Base-by-base conservation (phyloP, 2,329 filamentous ascomycete genomes). In the Penicillium sp. region DNA sequence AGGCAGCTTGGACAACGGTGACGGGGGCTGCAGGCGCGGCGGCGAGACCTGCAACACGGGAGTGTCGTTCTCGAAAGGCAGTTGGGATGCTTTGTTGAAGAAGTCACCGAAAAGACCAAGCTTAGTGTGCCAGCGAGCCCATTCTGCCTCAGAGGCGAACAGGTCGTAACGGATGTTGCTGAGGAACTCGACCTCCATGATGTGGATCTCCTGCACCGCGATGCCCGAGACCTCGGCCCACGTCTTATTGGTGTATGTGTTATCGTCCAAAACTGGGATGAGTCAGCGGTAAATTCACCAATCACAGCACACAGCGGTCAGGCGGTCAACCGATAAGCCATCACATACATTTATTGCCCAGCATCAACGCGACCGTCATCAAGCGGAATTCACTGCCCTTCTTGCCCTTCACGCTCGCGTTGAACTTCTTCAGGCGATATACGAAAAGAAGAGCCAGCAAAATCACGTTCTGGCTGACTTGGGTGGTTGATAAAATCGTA, bases 131-230 rank as follows among this genome's bases (percentile, higher is more conserved):
- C 94, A 97, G 47, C 86, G 82, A 42, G 85, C 81, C 94, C 94
- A 99, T 69, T 96, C 84, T 46, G 85, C 81, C 67, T 91, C 87
- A 3, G 92, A 95, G 3, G 90, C 91, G 68, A 93, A 86, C 7
- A 99, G 79, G 63, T 90, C 91, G 74, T 97, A 99, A 66, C 93
- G 86, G 87, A 99, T 96, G 73, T 97, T 97, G 78, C 93, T 97
- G 57, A 99, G 79, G 65, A 99, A 99, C 71, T 99, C 94, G n/a
- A 99, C 94, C 71, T 99, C 94, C 94, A 99, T 99, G 37, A 97
- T 89, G 70, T 99, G 94, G 45, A 99, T 96, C 73, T 99, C 94
- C 54, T 88, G 86, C 10, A 97, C 93, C 1, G 90, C 86, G 55
- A 99, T 96, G 37, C 90, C 89, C 1, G 94, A 97, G 9, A 99